Evolutionary conservation across 1,139 yeast species (phyloP).

Genomic region (Nakaseomyces uthaithaninus): DNA sequence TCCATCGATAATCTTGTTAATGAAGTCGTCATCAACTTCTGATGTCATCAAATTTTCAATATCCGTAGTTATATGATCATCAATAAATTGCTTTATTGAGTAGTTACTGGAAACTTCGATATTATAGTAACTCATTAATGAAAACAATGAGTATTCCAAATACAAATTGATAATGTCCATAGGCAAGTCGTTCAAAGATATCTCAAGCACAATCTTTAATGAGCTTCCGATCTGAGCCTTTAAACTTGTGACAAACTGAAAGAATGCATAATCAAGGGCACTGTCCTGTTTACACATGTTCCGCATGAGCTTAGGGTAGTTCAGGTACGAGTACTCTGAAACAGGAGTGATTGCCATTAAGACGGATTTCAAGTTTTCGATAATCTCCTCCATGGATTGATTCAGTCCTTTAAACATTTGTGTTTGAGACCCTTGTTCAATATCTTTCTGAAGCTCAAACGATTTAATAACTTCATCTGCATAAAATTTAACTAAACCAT

Average conservation of each 20-base stretch:
- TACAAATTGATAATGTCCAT: not conserved
- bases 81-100: not conserved
- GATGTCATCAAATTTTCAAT: not conserved
- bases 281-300: not conserved
- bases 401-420: not conserved
- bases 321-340: not conserved
- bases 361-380: not conserved
- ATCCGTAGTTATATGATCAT: not conserved
- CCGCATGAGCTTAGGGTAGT: slow-evolving; percentile 3
- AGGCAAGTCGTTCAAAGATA: not conserved
- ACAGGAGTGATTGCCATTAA: not conserved
- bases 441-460: not conserved
- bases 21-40: not conserved
- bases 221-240: not conserved
- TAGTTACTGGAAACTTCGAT: not conserved
- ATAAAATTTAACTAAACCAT: not conserved
- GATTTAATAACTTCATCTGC: not conserved
- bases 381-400: not conserved
- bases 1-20: not conserved
- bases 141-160: not conserved
- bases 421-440: not conserved
- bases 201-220: not conserved
- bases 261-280: slow-evolving; percentile 1
- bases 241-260: not conserved
- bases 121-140: not conserved